Evolutionary conservation across 2,329 filamentous ascomycete species (phyloP).

Genomic region (Ophiosphaerella korrae): DNA sequence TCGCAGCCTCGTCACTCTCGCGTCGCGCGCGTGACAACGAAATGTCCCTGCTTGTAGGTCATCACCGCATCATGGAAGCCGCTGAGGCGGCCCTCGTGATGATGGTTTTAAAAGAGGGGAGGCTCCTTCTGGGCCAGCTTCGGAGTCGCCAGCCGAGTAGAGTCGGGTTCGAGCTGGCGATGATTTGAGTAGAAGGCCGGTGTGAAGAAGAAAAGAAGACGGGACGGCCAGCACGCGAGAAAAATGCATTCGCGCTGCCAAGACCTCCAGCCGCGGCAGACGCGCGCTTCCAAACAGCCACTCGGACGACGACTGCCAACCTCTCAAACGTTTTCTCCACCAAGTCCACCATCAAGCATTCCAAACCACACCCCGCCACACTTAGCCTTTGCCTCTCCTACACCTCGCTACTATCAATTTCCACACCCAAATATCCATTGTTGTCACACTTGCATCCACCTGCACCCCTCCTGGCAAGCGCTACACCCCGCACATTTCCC

Average conservation of each 20-base stretch:
- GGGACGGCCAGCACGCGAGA: constrained; percentile 21
- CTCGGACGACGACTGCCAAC: constrained; percentile 28
- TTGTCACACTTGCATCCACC: constrained; percentile 4
- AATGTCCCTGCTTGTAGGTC: constrained; percentile 70
- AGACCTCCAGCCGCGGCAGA: constrained; percentile 17
- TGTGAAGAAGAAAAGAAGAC: constrained; percentile 32
- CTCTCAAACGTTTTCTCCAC: constrained; percentile 37
- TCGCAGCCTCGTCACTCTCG: constrained; percentile 17
- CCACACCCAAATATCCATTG: constrained; percentile 7
- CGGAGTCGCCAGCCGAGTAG: constrained; percentile 72
- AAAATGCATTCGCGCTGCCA: constrained; percentile 21
- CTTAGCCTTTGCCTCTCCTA: constrained; percentile 7
- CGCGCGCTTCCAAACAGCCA: constrained; percentile 21
- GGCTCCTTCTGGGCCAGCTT: constrained; percentile 70
- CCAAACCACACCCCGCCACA: constrained; percentile 24
- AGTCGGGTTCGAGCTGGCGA: constrained; percentile 62
- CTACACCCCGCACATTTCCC: constrained; percentile 16
- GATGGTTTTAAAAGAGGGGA: constrained; percentile 81
- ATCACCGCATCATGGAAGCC: constrained; percentile 70
- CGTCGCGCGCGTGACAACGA: constrained; percentile 35
- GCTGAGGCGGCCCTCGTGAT: constrained; percentile 69
- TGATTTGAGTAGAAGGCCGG: constrained; percentile 78
- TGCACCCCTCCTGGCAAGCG: constrained; percentile 2
- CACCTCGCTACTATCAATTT: constrained; percentile 4
- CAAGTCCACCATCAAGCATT: constrained; percentile 24